Conservation (phyloP, 2,329 filamentous ascomycete genomes). For the Paecilomyces fulvus region DNA sequence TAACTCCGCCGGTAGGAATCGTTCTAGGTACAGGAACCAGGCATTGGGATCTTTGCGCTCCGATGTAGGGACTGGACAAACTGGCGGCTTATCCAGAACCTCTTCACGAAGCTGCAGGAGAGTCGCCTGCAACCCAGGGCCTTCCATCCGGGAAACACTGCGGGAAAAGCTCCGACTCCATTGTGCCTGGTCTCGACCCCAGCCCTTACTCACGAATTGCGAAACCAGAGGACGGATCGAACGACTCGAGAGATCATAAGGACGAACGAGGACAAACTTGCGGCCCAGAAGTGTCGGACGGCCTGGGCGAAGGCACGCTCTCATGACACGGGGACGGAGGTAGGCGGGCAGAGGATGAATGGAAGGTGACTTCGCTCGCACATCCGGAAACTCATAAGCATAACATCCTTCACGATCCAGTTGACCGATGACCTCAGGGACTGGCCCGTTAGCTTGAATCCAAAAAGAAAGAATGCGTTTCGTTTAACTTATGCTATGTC, state of each 20-base stretch:
- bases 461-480: not conserved
- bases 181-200: conserved; percentile 8
- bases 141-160: conserved; percentile 10
- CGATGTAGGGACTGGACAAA: conserved; percentile 11
- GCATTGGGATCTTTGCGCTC: conserved; percentile 16
- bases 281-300: conserved; percentile 26
- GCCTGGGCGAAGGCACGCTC: conserved; percentile 29
- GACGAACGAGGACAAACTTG: conserved; percentile 13
- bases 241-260: conserved; percentile 2
- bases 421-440: not conserved
- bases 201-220: conserved; percentile 2
- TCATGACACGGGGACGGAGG: conserved; percentile 33
- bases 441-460: not conserved
- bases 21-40: conserved; percentile 29
- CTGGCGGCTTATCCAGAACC: conserved; percentile 4
- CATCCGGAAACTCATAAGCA: conserved; percentile 15
- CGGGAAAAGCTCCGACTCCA: conserved; percentile 15
- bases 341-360: conserved; percentile 17
- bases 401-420: not conserved
- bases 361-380: conserved; percentile 21
- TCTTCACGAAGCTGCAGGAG: conserved; percentile 10
- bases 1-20: conserved; percentile 22
- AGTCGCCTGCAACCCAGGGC: conserved; percentile 3
- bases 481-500: not conserved
- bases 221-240: not conserved